Evolutionary conservation across 306 rosid species (phyloP), one percentile per base, ranked within the genome.

Genomic region (Fragaria vesca): DNA sequence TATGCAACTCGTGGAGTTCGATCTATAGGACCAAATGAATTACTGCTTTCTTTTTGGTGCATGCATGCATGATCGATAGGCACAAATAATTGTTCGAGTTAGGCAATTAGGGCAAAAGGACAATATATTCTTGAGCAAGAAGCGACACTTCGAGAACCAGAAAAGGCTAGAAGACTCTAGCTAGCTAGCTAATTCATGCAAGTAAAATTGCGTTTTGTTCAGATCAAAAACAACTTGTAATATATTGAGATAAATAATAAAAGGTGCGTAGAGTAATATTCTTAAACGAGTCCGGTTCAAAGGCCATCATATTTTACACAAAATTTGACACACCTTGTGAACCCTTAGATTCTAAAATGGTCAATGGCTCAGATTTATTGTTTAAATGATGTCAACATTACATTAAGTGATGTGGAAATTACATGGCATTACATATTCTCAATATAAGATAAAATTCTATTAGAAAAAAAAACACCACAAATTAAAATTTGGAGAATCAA

Each of bases 1-100:
- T 68, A 18, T 76, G 69, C 85, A 78, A 73, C 66, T 75, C 76
- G 61, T 71, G 24, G 55, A 57, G 36, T 12, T 70, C 34, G 34
- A 30, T 30, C 54, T 34, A 18, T 48, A 30, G 20, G 61, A 18
- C 60, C 20, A 45, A 28, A 28, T 38, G 7, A 1, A 61, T 32
- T 32, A 12, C 40, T 61, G 40, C 13, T 30, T 62, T 7, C 4
- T 38, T 66, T 38, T 66, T 34, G 26, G 28, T 36, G 48, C 28
- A 38, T 66, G 47, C 11, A 38, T 38, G 45, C 15, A 38, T 66
- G 16, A 24, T 24, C 24, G 24, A 8, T 40, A 0, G 71, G 46
- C 13, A 16, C 26, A 66, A 36, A 66, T 66, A 18, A 66, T 66
- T 66, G 71, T 38, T 38, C 28, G 21, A 8, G 11, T 4, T n/a